Evolutionary conservation across 352 stramenopile species (phyloP), one percentile per base, ranked within the genome.

Genomic region (Peronosclerospora sorghi): DNA sequence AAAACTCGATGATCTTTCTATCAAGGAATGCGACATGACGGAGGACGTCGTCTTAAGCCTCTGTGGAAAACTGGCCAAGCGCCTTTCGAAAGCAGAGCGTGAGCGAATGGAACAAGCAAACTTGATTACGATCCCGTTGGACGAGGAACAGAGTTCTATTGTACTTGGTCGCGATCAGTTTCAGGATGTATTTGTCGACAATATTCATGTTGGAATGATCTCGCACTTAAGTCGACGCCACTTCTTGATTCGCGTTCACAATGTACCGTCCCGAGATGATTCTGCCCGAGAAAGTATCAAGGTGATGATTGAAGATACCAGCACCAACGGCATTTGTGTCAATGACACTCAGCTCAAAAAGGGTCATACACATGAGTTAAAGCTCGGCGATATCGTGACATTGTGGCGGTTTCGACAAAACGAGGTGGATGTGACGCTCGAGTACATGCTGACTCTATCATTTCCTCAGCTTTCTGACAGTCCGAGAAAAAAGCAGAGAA

Each of bases 231-330:
- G 74, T 49, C 60, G 74, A 21, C 54, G 62, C 0, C 74, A 86
- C 32, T 86, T 71, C 30, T 32, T 83, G 7, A 74, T 86, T 57
- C 60, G 84, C 32, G 59, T 86, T 6, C 39, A 68, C 24, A 64
- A 49, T 20, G 24, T 56, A 1, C 17, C 40, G n/a, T 64, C 50
- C 8, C 49, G 38, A 21, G 48, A 64, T 23, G 43, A 60, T 37
- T 51, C 45, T 0, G 51, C 54, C 12, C 62, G 58, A 50, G 51
- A 39, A 29, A 29, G 55, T 6, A 41, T 82, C 24, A 72, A 68
- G 42, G 55, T 83, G 9, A 36, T 54, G n/a, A 54, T 86, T 8
- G 64, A 83, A 56, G 73, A 86, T 38, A 86, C 71, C 4, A 86
- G 74, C 41, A 83, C 71, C 13, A 86, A 86, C 27, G 74, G 74